A percentile compares a stretch with the other conserved stretches of the same genome.
These are phyloP conservation scores for Penicillium occitanis DNA, from an alignment of 2,329 filamentous ascomycete species.

Conservation along the genomic window DNA sequence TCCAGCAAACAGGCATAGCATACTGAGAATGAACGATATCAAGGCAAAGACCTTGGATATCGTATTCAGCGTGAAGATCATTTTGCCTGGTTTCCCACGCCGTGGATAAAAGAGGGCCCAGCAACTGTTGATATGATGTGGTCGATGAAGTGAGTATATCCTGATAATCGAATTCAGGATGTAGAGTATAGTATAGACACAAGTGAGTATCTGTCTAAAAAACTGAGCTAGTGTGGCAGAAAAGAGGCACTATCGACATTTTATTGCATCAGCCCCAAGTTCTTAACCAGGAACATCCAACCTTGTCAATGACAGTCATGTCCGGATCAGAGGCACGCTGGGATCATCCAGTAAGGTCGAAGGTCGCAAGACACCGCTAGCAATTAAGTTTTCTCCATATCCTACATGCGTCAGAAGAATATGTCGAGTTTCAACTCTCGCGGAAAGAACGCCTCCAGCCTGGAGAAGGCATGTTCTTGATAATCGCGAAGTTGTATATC, in stretches of 20 bases:
- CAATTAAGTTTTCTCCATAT: background rate
- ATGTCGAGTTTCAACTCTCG: background rate
- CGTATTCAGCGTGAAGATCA: constrained; percentile 29
- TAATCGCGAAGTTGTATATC: background rate
- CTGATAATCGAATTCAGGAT: background rate
- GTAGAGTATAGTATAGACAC: background rate
- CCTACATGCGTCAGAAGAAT: background rate
- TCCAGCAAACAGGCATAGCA: constrained; percentile 63
- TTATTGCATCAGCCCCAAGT: background rate
- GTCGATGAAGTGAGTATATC: background rate
- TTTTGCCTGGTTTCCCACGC: constrained; percentile 1
- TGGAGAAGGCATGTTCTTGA: background rate
- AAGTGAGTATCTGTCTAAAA: background rate
- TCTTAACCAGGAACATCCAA: background rate
- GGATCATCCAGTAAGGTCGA: background rate
- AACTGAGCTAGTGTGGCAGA: no score
- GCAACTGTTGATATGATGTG: background rate
- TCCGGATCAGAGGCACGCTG: background rate
- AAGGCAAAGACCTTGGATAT: constrained; percentile 54
- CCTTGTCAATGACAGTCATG: background rate
- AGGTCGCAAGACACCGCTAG: background rate
- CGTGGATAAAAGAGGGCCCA: background rate
- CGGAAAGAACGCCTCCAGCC: background rate
- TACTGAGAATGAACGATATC: constrained; percentile 57
- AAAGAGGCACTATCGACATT: background rate